phyloP scores from a whole-genome alignment of 352 stramenopile genomes.

The Phytophthora fragariaefolia region DNA sequence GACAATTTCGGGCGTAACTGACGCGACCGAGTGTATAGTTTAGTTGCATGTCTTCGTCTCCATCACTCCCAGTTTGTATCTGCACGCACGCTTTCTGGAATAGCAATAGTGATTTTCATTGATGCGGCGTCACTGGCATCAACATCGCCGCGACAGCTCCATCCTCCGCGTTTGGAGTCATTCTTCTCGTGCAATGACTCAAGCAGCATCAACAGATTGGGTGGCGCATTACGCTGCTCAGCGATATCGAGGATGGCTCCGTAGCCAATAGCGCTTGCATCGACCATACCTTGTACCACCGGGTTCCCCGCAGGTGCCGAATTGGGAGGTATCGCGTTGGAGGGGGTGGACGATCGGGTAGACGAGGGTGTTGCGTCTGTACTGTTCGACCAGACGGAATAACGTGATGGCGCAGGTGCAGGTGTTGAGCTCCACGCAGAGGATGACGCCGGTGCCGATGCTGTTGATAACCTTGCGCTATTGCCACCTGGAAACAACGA shows the following conservation, averaged over 20 bases:
- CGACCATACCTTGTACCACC: constrained; percentile 35
- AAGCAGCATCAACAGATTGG: constrained; percentile 49
- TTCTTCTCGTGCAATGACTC: constrained; percentile 61
- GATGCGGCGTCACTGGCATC: constrained; percentile 40
- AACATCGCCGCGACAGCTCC: constrained; percentile 52
- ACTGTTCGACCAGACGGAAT: constrained; percentile 41
- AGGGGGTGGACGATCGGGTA: constrained; percentile 14
- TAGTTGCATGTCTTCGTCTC: too few relatives aligned
- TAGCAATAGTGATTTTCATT: constrained; percentile 57
- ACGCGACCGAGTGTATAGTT: too few relatives aligned
- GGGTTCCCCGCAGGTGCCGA: constrained; percentile 22
- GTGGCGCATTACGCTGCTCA: constrained; percentile 49
- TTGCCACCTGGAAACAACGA: constrained; percentile 36
- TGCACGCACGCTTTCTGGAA: constrained; percentile 44
- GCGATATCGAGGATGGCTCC: constrained; percentile 77
- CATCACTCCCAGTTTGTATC: constrained; percentile 50
- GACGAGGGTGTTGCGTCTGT: constrained; percentile 30
- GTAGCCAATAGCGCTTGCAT: constrained; percentile 64
- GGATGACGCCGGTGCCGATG: constrained; percentile 28
- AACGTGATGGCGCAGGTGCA: constrained; percentile 33
- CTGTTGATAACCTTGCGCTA: constrained; percentile 15
- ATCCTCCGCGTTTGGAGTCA: constrained; percentile 54
- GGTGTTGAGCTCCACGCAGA: constrained; percentile 30
- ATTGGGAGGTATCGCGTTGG: constrained; percentile 16
- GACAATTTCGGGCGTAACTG: too few relatives aligned